Base-by-base conservation (phyloP, 495 filamentous ascomycete species). In the Lophium mytilinum region DNA sequence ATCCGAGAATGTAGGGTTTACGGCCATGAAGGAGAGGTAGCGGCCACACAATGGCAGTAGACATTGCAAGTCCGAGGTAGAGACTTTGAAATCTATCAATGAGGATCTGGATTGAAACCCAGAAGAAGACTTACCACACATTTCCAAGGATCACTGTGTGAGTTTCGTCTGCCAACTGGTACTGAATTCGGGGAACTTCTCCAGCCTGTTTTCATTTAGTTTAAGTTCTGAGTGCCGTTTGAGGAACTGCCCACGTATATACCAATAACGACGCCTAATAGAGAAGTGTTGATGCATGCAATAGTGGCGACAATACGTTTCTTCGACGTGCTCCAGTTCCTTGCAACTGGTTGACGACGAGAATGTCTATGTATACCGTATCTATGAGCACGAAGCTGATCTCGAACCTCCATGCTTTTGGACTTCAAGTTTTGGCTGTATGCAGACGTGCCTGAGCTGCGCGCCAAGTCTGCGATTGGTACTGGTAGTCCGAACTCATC, bases 11-110 rank as follows among this genome's bases (percentile, higher is more conserved):
- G 66, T 90, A 90, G 8, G 84, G 83, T 68, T 89, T 89, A 36
- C 86, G 78, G 15, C 87, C 86, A 66, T 89, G 85, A 1, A 90
- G 75, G n/a, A 90, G 70, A 9, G 87, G 83, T 8, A 90, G 69
- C 1, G 87, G 86, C 86, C 86, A 90, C 63, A 80, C 80, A 33
- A 87, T 63, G 35, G 86, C 75, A 1, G 80, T 87, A 1, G 85
- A 76, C 35, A 89, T 71, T 0, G 84, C 82, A 41, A 89, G 73
- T 11, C 85, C 84, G 30, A 84, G 61, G 58, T 84, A 88, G 53
- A 89, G 76, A 17, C 71, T 73, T 30, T 30, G 2, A 53, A 41
- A 18, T 34, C 33, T 39, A 15, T 41, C 5, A 4, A 37, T 41
- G 0, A 19, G 33, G 11, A 41, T n/a, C 9, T 18, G 33, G 18